Base-by-base conservation (phyloP, 1,139 yeast genomes). In the Candida sp. region DNA sequence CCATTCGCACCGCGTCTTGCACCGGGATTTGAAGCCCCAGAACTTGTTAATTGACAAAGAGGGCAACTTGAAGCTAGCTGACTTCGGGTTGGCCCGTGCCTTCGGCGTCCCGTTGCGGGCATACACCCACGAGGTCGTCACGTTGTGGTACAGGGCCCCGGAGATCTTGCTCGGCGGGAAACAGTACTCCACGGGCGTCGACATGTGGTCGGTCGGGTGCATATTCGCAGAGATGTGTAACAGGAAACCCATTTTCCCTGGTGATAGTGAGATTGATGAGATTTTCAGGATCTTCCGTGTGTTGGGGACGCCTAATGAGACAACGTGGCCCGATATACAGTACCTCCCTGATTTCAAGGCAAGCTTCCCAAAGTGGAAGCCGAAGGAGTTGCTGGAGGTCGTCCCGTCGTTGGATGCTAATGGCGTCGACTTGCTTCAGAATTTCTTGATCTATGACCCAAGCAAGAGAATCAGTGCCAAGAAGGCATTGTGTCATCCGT, bases 141-240 rank as follows among this genome's bases (percentile, higher is more conserved):
- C 99, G 0, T 77, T 96, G 60, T 94, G 99, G 99, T 94, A 94
- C 71, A 81, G 99, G 59, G 93, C 98, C 0, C 99, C 99, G 1
- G 99, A 94, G 68, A 91, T 94, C 54, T 77, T 94, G 57, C 78
- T 94, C 39, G 99, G 99, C 32, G 98, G 98, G 26, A 91, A 96
- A 59, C 98, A 94, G 69, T 94, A 94, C 70, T 90, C 97, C 47
- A 94, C 98, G 0, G 98, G 98, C 28, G 98, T 94, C 47, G 99
- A 94, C 68, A 92, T 96, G 88, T 94, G 99, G 99, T 90, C 97
- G 17, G 90, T 92, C 53, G 99, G 99, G 25, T 93, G 98, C 70
- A 94, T 94, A 52, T 94, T 96, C 73, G 99, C 98, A 5, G 99
- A 94, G 69, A 93, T 94, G 98, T 94, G 96, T 61, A 91, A 93